phyloP scores from a whole-genome alignment of 1,284 basidiomycete species.

The Trametes sp. region DNA sequence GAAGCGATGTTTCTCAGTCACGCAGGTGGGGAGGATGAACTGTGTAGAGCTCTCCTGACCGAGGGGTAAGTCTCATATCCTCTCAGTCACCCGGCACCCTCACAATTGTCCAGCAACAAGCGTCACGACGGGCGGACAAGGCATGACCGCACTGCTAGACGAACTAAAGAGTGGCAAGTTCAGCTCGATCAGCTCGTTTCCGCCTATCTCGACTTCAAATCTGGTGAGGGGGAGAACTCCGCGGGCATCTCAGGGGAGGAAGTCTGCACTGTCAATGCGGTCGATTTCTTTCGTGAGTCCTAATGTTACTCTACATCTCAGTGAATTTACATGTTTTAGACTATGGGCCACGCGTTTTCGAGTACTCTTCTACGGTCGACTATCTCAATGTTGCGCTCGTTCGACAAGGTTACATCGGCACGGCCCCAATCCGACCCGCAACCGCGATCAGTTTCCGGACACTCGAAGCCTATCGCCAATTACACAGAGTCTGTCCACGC shows the following conservation, averaged over 20 bases:
- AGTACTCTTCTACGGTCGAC: neutral
- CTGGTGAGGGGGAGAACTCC: neutral
- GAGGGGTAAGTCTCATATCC: neutral
- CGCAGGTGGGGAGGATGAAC: conserved; percentile 2
- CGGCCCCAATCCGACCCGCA: conserved; percentile 24
- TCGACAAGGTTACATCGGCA: conserved; percentile 24
- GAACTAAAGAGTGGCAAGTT: neutral
- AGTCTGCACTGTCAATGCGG: neutral
- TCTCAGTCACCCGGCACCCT: neutral
- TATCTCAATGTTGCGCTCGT: conserved; percentile 12
- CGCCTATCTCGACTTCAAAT: neutral
- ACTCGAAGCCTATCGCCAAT: conserved; percentile 33
- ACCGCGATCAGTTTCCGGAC: conserved; percentile 28
- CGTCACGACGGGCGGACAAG: neutral
- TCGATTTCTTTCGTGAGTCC: neutral
- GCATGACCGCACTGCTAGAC: neutral
- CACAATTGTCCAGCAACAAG: neutral
- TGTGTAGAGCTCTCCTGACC: neutral
- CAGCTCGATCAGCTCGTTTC: neutral
- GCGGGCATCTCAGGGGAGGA: neutral
- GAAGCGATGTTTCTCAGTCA: conserved; percentile 2
- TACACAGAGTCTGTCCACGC: conserved; percentile 35
- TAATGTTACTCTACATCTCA: neutral
- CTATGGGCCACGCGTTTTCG: neutral
- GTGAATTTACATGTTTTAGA: neutral